Percentiles rank a stretch among this genome's conserved stretches.
phyloP scores from a whole-genome alignment of 106 monocot genomes.

The Cymbidium sinense region DNA sequence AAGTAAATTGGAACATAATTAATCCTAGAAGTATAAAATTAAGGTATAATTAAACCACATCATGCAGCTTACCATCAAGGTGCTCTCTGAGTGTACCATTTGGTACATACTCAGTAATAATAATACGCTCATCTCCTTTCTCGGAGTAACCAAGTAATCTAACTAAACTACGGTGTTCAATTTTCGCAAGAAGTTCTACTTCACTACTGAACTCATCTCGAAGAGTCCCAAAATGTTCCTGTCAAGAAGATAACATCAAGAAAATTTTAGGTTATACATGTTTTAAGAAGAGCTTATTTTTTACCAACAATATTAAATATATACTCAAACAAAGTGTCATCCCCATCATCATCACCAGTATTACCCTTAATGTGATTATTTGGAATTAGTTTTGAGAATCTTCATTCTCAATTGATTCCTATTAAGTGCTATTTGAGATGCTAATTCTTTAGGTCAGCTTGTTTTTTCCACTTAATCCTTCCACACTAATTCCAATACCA shows the following conservation, averaged over 20 bases:
- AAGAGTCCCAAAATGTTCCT: constrained; percentile 35
- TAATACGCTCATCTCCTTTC: constrained; percentile 49
- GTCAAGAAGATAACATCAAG: constrained; percentile 7
- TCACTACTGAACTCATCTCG: constrained; percentile 47
- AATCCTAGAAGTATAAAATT: constrained; percentile 1
- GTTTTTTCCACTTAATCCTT: neutral
- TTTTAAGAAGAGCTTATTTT: neutral
- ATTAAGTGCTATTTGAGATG: neutral
- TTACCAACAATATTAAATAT: neutral
- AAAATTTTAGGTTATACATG: neutral
- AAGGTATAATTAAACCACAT: neutral
- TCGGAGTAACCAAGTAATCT: constrained; percentile 46
- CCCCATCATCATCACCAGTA: neutral
- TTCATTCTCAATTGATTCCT: no score
- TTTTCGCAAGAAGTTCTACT: constrained; percentile 50
- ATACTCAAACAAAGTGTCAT: neutral
- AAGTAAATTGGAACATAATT: neutral
- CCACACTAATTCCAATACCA: neutral
- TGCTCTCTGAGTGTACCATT: constrained; percentile 61
- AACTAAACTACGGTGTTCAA: constrained; percentile 51
- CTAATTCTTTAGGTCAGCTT: neutral
- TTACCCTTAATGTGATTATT: neutral
- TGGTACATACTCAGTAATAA: constrained; percentile 51
- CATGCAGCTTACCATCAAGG: constrained; percentile 32
- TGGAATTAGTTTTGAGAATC: neutral